These are phyloP conservation scores for Apiotrichum brassicae DNA, from an alignment of 1,284 basidiomycete species.

Conservation along the genomic window DNA sequence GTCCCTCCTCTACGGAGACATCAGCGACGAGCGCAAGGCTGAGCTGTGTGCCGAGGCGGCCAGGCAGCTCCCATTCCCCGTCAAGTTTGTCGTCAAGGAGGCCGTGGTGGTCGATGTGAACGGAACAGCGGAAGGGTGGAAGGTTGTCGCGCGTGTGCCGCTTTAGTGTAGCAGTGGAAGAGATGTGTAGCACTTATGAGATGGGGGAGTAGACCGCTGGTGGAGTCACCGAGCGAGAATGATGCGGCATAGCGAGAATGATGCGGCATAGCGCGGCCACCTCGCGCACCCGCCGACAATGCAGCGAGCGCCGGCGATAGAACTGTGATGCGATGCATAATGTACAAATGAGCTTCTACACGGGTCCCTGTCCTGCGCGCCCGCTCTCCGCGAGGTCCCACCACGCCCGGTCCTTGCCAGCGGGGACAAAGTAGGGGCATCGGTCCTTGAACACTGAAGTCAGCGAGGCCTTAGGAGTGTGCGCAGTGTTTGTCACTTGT, in stretches of 20 bases:
- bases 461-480: no score
- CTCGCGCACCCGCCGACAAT: no score
- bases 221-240: no score
- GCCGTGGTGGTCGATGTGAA: conserved; percentile 15
- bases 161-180: no score
- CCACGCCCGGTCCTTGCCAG: conserved; percentile 60
- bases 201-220: no score
- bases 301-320: no score
- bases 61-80: not conserved
- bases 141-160: conserved; percentile 11
- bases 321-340: no score
- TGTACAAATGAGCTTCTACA: no score
- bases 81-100: conserved; percentile 1
- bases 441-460: conserved; percentile 66
- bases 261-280: no score
- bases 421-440: conserved; percentile 73
- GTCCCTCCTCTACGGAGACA: conserved; percentile 32
- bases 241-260: no score
- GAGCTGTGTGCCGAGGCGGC: conserved; percentile 20
- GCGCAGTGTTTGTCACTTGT: no score
- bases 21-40: conserved; percentile 14
- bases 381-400: conserved; percentile 55
- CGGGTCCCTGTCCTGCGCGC: conserved; percentile 2
- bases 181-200: no score
- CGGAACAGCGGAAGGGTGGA: conserved; percentile 18